Evolutionary conservation across 2,329 filamentous ascomycete genomes (phyloP), one percentile per base, ranked within the genome.

Genomic region (Mariannaea sp.): DNA sequence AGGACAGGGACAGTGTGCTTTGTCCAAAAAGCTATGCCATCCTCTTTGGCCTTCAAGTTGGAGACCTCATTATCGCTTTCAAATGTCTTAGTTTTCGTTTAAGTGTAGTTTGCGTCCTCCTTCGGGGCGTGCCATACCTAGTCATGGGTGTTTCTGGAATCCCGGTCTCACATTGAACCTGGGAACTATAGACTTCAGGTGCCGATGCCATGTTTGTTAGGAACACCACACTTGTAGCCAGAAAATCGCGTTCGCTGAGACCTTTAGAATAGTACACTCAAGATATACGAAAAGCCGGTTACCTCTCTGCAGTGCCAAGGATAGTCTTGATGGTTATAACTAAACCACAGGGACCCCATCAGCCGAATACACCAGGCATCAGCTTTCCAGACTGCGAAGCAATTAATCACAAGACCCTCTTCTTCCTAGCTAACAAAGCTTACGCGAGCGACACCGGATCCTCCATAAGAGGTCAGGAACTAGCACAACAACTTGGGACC

Each of bases 1-100:
- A 56, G 20, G 3, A 56, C 45, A 3, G 54, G 20, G 10, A 42
- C 50, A 19, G 51, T 56, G 16, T 56, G 54, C 1, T 43, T 47
- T 29, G 35, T 55, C 54, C 54, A 56, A n/a, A 56, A 56, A 1
- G 20, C 35, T 4, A 56, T 17, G 6, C 45, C 51, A 30, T 55
- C 54, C n/a, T 42, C 39, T 17, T 38, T 46, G 1, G n/a, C 24
- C 26, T 46, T 39, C 14, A 16, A 7, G 2, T 5, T 14, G 2
- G 29, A 32, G 29, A 32, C 29, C 9, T 32, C 9, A 12, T 4
- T 32, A 12, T 12, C 13, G 29, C 29, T 29, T 17, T 14, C 7
- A 40, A 3, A 4, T 2, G 1, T 16, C 5, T 56, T 16, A 56
- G 38, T 17, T 6, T n/a, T 29, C 8, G 29, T 32, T n/a, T 4